Evolutionary conservation across 345 rosid genomes (phyloP).

Genomic region (Iberis pinnata): DNA sequence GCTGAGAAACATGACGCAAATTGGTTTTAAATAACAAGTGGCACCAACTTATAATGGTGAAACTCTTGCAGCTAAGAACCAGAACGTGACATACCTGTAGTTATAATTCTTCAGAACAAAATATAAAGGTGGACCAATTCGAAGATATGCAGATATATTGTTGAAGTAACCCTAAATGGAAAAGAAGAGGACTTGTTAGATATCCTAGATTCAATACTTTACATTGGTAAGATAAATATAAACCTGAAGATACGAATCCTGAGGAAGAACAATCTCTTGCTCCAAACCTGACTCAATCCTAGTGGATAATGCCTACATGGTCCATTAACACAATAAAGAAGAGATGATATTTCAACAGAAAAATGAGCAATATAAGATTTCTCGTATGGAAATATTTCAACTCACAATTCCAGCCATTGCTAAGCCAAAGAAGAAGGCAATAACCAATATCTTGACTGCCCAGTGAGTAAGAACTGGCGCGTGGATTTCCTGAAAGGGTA

Average conservation of each 20-base stretch:
- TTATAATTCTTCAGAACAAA: constrained; percentile 90
- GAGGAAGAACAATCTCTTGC: constrained; percentile 92
- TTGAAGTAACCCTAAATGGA: constrained; percentile 77
- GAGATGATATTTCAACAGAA: constrained; percentile 1
- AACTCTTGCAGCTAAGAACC: constrained; percentile 9
- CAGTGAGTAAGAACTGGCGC: constrained; percentile 73
- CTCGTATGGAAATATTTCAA: constrained; percentile 16
- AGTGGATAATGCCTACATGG: constrained; percentile 67
- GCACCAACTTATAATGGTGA: constrained; percentile 10
- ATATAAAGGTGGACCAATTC: constrained; percentile 91
- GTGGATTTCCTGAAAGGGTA: constrained; percentile 59
- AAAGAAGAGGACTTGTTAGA: constrained; percentile 22
- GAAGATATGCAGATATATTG: constrained; percentile 63
- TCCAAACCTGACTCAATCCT: constrained; percentile 93
- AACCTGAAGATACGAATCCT: constrained; percentile 97
- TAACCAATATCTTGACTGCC: constrained; percentile 70
- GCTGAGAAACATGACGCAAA: constrained; percentile 47
- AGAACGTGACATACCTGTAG: constrained; percentile 53
- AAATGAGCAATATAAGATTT: not conserved
- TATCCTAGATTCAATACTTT: not conserved
- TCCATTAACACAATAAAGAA: constrained; percentile 20
- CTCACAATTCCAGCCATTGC: constrained; percentile 83
- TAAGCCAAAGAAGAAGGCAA: constrained; percentile 68
- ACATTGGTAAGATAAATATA: constrained; percentile 3
- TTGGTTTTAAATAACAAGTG: constrained; percentile 25